Percentiles rank a stretch among this genome's conserved stretches.
Evolutionary conservation across 2,329 filamentous ascomycete species (phyloP).

Genomic region (Phialophora chinensis): DNA sequence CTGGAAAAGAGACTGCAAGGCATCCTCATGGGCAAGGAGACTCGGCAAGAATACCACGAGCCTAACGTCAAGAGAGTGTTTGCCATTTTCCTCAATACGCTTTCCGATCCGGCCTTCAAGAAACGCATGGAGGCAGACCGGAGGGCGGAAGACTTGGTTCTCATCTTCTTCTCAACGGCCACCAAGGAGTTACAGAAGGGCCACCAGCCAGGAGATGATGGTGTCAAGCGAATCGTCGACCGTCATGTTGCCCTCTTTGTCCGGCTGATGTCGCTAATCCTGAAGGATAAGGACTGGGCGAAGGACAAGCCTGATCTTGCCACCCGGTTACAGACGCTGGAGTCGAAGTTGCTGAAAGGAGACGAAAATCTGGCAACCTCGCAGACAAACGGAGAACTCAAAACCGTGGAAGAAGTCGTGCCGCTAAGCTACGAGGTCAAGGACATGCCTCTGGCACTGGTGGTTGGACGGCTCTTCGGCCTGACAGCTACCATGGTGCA

Average conservation of each 20-base stretch:
- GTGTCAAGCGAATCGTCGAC: slow-evolving; percentile 90
- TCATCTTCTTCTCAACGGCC: slow-evolving; percentile 95
- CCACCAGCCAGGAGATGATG: slow-evolving; percentile 77
- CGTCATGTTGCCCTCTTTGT: slow-evolving; percentile 94
- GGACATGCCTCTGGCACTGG: slow-evolving; percentile 92
- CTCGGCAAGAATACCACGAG: slow-evolving; percentile 86
- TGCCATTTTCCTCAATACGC: slow-evolving; percentile 89
- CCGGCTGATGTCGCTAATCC: slow-evolving; percentile 77
- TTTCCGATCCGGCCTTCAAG: slow-evolving; percentile 86
- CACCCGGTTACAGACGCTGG: slow-evolving; percentile 76
- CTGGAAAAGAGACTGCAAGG: slow-evolving; percentile 80
- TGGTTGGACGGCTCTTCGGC: slow-evolving; percentile 85
- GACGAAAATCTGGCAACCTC: slow-evolving; percentile 82
- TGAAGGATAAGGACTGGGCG: slow-evolving; percentile 83
- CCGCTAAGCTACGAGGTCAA: slow-evolving; percentile 91
- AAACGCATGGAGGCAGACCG: slow-evolving; percentile 94
- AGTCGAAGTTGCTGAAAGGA: slow-evolving; percentile 91
- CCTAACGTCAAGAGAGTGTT: slow-evolving; percentile 91
- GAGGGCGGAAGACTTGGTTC: slow-evolving; percentile 85
- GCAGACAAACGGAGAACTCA: slow-evolving; percentile 58
- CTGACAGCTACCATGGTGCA: slow-evolving; percentile 80
- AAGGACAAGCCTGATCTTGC: slow-evolving; percentile 85
- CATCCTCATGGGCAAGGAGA: slow-evolving; percentile 81
- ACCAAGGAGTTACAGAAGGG: slow-evolving; percentile 87
- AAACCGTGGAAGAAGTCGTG: slow-evolving; percentile 78